Conservation (phyloP, 2,329 filamentous ascomycete genomes). For the Trichoderma pleuroti region DNA sequence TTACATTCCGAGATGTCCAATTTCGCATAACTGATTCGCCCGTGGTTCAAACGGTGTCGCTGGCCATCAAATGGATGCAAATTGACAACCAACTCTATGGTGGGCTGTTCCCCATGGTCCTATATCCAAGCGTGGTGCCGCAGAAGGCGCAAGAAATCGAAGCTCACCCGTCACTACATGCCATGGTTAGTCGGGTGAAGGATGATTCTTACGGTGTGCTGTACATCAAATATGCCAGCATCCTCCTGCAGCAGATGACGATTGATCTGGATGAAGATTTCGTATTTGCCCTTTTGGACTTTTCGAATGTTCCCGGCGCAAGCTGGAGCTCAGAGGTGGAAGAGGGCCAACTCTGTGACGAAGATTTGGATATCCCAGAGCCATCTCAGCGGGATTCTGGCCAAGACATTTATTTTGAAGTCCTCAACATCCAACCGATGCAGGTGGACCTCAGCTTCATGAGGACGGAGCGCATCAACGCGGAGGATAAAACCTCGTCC, state of each 20-base stretch:
- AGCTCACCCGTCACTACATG: constrained; percentile 89
- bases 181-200: constrained; percentile 89
- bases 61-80: constrained; percentile 97
- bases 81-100: constrained; percentile 98
- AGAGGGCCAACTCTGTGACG: constrained; percentile 83
- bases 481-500: constrained; percentile 87
- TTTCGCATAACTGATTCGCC: constrained; percentile 91
- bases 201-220: constrained; percentile 97
- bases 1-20: constrained; percentile 88
- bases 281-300: constrained; percentile 92
- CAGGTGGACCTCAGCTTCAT: constrained; percentile 97
- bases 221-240: constrained; percentile 96
- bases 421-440: constrained; percentile 96
- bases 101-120: constrained; percentile 93
- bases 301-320: constrained; percentile 86
- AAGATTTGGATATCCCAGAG: constrained; percentile 86
- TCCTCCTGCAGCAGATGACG: constrained; percentile 96
- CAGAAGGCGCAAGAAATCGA: constrained; percentile 97
- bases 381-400: constrained; percentile 79
- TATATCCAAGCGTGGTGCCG: constrained; percentile 96
- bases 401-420: constrained; percentile 96
- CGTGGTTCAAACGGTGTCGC: constrained; percentile 84
- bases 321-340: constrained; percentile 67
- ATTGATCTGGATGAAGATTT: constrained; percentile 97
- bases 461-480: constrained; percentile 92